A percentile compares a stretch with the other conserved stretches of the same genome.
These are phyloP conservation scores for Vaccinium macrocarpon DNA, from an alignment of 148 eudicot species.

Conservation along the genomic window DNA sequence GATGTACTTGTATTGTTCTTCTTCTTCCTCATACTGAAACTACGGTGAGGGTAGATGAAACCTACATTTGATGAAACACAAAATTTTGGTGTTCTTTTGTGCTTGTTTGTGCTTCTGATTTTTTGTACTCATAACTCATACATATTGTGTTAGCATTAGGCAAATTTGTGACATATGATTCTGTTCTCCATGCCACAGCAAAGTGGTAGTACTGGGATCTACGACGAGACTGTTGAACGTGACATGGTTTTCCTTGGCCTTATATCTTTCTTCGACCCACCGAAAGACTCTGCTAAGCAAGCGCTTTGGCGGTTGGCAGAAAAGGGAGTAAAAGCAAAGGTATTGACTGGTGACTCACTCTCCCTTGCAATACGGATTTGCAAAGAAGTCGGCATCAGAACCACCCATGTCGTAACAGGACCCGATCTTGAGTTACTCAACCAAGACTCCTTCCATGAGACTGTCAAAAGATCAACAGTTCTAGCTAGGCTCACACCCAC, in stretches of 20 bases:
- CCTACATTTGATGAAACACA: neutral
- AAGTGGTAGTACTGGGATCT: constrained; percentile 7
- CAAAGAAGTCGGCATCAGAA: constrained; percentile 50
- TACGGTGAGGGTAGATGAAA: neutral
- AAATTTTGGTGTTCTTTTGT: too few relatives aligned
- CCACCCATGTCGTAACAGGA: constrained; percentile 41
- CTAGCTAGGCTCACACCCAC: constrained; percentile 51
- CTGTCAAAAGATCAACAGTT: constrained; percentile 42
- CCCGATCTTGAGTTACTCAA: constrained; percentile 40
- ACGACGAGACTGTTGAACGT: constrained; percentile 27
- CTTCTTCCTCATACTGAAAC: neutral
- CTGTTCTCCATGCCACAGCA: constrained; percentile 23
- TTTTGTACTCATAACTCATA: neutral
- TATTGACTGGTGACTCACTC: constrained; percentile 47
- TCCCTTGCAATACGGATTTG: constrained; percentile 45
- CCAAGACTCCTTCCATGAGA: constrained; percentile 42
- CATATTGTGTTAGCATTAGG: neutral
- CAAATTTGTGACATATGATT: neutral
- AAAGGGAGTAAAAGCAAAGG: constrained; percentile 52
- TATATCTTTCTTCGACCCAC: constrained; percentile 46
- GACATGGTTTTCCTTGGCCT: constrained; percentile 47
- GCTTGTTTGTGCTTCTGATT: too few relatives aligned
- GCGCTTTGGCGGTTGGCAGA: constrained; percentile 48
- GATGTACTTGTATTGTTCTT: neutral
- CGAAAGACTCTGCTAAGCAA: constrained; percentile 52